Base-by-base conservation (phyloP, 78 protist species). In the Salpingoeca rosetta region DNA sequence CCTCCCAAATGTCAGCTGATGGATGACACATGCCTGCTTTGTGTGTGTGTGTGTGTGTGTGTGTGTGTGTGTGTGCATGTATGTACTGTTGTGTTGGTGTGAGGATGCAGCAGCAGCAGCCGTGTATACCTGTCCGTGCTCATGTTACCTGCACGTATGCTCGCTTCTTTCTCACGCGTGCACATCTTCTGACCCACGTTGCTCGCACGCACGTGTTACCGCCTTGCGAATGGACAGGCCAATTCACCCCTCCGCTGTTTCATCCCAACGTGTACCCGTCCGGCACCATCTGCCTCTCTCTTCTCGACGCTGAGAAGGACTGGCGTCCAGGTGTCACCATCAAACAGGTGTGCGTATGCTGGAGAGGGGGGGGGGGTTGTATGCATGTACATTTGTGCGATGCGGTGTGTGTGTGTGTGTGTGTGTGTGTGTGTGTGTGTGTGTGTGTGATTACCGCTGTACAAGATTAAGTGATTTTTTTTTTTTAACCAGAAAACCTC, bases 231-330 rank as follows among this genome's bases (percentile, higher is more conserved):
- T 35, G 7, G 1, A 25, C 82, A 84, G 89, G 89, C 90, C 75
- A 79, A 51, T 92, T 86, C 75, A 2, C 0, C 27, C 93, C 93
- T 0, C 74, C 78, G 1, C 87, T 90, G 36, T 94, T 91, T 81
- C 94, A 91, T 57, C 94, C 95, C 17, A 93, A 92, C 56, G 88
- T 96, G 3, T 96, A 90, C 79, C 98, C 98, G 11, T 87, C 97
- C 0, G 99, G 99, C 36, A 94, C 99, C 0, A 96, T 97, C n/a
- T 97, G 99, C 86, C 87, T 98, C 28, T 89, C 95, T 76, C 87
- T 98, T 40, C 81, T 98, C 40, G 94, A 96, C 86, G 98, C 93
- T 25, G 97, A 96, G 42, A 90, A 94, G 41, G 98, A 92, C 77
- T 98, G 99, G 99, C 87, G 88, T 81, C 98, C 99, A 0, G 91